Conservation (phyloP, 176 grass and related monocot genomes). For the Poa pratensis region DNA sequence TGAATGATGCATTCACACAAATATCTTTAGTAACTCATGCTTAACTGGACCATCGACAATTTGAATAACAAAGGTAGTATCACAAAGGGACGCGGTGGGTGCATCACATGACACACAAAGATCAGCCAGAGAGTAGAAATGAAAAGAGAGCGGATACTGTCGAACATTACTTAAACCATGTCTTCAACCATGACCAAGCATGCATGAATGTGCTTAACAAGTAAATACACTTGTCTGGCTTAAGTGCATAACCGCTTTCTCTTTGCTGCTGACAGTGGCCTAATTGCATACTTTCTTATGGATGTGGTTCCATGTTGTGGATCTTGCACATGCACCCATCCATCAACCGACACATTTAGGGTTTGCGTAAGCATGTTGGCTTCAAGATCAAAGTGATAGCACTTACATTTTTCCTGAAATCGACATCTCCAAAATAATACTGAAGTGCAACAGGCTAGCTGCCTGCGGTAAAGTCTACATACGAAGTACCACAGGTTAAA, state of each 20-base stretch:
- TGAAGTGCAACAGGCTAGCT: neutral
- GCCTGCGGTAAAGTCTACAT: neutral
- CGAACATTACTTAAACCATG: too few species aligned
- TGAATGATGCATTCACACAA: too few species aligned
- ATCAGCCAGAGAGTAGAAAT: too few species aligned
- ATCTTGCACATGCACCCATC: conserved; percentile 11
- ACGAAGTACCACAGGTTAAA: neutral
- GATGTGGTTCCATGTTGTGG: neutral
- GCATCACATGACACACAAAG: too few species aligned
- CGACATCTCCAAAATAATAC: neutral
- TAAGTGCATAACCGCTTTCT: neutral
- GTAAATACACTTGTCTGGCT: too few species aligned
- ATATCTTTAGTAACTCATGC: too few species aligned
- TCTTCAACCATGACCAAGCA: too few species aligned
- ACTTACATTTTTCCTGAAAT: neutral
- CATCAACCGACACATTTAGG: neutral
- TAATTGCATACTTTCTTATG: conserved; percentile 9
- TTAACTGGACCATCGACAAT: too few species aligned
- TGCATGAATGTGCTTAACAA: too few species aligned
- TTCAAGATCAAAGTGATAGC: neutral
- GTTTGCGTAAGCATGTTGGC: conserved; percentile 11
- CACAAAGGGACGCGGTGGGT: too few species aligned
- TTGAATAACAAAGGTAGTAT: too few species aligned
- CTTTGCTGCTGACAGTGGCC: neutral
- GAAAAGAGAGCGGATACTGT: too few species aligned